A percentile compares a stretch with the other conserved stretches of the same genome.
These are phyloP conservation scores for Odonthalia washingtoniensis DNA, from an alignment of 31 red algal genomes.

Conservation along the genomic window DNA sequence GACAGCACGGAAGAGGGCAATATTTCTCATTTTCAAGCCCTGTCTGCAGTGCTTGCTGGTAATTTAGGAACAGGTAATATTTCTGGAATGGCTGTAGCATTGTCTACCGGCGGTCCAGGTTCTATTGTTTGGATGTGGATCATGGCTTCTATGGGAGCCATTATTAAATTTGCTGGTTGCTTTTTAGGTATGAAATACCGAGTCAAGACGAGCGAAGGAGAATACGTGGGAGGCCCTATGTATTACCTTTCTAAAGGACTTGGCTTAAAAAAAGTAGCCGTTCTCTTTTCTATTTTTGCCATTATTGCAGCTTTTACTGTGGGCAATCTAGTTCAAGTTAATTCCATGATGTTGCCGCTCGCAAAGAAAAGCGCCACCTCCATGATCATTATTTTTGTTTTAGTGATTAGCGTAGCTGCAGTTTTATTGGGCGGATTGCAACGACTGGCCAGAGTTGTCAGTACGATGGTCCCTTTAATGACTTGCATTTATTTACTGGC, in stretches of 20 bases:
- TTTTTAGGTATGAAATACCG: conserved; percentile 28
- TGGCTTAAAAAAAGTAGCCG: conserved; percentile 25
- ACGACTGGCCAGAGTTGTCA: conserved; percentile 9
- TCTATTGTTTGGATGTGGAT: conserved; percentile 53
- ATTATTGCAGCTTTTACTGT: conserved; percentile 14
- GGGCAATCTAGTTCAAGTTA: conserved; percentile 9
- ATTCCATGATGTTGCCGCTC: not conserved
- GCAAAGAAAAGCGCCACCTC: conserved; percentile 8
- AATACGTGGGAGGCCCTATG: conserved; percentile 30
- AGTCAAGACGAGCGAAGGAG: not conserved
- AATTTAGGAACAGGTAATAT: conserved; percentile 38
- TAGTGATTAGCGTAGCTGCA: conserved; percentile 8
- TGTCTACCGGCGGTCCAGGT: conserved; percentile 29
- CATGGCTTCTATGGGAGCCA: conserved; percentile 18
- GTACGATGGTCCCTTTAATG: conserved; percentile 34
- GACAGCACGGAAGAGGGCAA: conserved; percentile 17
- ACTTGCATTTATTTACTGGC: conserved; percentile 10
- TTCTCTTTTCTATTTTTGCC: conserved; percentile 17
- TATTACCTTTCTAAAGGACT: conserved; percentile 22
- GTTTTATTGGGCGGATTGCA: conserved; percentile 37
- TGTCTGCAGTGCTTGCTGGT: conserved; percentile 27
- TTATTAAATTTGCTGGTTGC: conserved; percentile 33
- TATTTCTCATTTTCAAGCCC: conserved; percentile 35
- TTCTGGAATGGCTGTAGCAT: conserved; percentile 35
- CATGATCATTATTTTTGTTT: conserved; percentile 12